A percentile compares a stretch with the other conserved stretches of the same genome.
Evolutionary conservation across 2,329 filamentous ascomycete species (phyloP).

Genomic region (Colletotrichum musae): DNA sequence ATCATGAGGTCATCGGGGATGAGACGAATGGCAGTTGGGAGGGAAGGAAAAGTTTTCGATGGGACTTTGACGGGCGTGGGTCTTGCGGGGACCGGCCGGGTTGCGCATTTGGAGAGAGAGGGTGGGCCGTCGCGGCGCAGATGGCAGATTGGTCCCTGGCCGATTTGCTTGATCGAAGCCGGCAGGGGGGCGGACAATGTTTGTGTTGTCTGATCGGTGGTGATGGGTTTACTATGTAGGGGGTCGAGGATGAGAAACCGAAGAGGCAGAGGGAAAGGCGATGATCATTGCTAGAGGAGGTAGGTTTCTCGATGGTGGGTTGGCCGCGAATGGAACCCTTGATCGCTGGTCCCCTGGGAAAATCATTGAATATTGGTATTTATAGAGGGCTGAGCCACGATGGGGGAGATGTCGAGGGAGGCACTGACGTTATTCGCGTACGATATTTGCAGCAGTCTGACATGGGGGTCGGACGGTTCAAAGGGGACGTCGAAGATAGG

Average conservation of each 20-base stretch:
- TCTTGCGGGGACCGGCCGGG: slow-evolving; percentile 31
- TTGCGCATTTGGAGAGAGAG: slow-evolving; percentile 1
- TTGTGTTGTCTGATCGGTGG: no score
- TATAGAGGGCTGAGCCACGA: slow-evolving; percentile 41
- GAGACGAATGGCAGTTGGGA: slow-evolving; percentile 20
- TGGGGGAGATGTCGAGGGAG: slow-evolving; percentile 7
- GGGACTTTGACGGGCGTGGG: slow-evolving; percentile 30
- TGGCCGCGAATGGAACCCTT: slow-evolving; percentile 34
- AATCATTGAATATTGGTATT: slow-evolving; percentile 39
- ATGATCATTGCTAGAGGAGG: slow-evolving; percentile 39
- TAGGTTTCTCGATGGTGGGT: slow-evolving; percentile 35
- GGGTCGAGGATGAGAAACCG: slow-evolving; percentile 6
- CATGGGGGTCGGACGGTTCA: slow-evolving; percentile 12
- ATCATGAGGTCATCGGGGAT: slow-evolving; percentile 42
- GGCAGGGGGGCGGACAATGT: slow-evolving; percentile 6
- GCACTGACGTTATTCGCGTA: slow-evolving; percentile 37
- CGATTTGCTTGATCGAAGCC: slow-evolving; percentile 19
- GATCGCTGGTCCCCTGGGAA: slow-evolving; percentile 37
- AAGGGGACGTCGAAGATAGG: slow-evolving; percentile 3
- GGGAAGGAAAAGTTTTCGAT: slow-evolving; percentile 34
- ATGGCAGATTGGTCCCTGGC: slow-evolving; percentile 26
- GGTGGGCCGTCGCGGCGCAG: background rate
- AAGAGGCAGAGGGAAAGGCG: background rate
- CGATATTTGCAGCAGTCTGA: slow-evolving; percentile 23
- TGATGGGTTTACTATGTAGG: background rate